A percentile compares a stretch with the other conserved stretches of the same genome.
phyloP scores from a whole-genome alignment of 495 filamentous ascomycete genomes.

The Penicillium steckii region DNA sequence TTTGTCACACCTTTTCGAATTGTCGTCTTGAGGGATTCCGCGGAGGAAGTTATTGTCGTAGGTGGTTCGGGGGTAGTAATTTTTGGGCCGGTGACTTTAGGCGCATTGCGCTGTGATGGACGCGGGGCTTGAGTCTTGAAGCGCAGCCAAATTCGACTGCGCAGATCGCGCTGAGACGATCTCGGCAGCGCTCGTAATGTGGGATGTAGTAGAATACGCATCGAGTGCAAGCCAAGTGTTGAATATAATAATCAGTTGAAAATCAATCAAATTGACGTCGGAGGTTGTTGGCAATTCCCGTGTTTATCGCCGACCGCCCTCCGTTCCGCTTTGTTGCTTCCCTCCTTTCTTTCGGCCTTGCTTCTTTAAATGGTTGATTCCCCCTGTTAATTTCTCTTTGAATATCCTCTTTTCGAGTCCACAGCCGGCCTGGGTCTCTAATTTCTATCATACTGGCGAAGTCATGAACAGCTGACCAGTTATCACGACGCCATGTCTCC shows the following conservation, averaged over 20 bases:
- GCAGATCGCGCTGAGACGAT: conserved; percentile 26
- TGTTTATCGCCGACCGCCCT: too few species aligned
- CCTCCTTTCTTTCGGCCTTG: neutral
- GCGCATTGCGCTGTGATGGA: conserved; percentile 27
- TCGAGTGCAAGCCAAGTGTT: too few species aligned
- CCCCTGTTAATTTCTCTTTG: neutral
- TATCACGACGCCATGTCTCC: conserved; percentile 29
- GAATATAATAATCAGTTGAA: too few species aligned
- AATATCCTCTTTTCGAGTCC: neutral
- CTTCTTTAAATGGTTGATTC: neutral
- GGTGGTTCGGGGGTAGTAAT: conserved; percentile 13
- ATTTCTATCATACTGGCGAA: neutral
- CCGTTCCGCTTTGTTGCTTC: conserved; percentile 12
- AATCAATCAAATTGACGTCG: too few species aligned
- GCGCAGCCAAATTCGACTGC: conserved; percentile 26
- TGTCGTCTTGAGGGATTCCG: conserved; percentile 18
- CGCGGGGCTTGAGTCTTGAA: conserved; percentile 30
- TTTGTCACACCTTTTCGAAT: conserved; percentile 31
- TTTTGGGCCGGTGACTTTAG: conserved; percentile 21
- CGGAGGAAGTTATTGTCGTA: conserved; percentile 17
- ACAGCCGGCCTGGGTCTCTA: conserved; percentile 10
- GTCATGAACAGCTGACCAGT: conserved; percentile 16
- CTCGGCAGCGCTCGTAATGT: conserved; percentile 33
- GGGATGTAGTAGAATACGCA: conserved; percentile 37
- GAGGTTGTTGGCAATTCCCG: neutral